Percentiles rank a stretch among this genome's conserved stretches.
Conservation (phyloP, 2,329 filamentous ascomycete genomes). For the Fusarium euwallaceae region DNA sequence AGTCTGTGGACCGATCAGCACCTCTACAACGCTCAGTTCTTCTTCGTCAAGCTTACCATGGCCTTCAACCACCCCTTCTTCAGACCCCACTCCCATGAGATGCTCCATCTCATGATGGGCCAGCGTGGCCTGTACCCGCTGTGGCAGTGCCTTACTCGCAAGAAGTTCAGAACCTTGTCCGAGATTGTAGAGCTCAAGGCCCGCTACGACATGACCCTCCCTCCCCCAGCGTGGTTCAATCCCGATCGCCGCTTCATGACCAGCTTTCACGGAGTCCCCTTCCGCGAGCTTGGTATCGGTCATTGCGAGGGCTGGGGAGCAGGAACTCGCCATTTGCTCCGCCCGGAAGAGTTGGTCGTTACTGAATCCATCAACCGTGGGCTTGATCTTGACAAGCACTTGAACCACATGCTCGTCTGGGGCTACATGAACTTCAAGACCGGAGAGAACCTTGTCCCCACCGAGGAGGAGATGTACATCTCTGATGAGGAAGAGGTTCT, state of each 20-base stretch:
- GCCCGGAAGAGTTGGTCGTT: constrained; percentile 71
- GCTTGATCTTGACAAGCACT: constrained; percentile 65
- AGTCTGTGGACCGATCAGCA: constrained; percentile 70
- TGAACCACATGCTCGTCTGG: constrained; percentile 71
- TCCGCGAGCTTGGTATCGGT: constrained; percentile 64
- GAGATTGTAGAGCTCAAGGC: constrained; percentile 71
- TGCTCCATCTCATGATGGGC: constrained; percentile 71
- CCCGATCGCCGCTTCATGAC: constrained; percentile 18
- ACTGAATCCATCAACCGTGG: constrained; percentile 66
- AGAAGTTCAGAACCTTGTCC: constrained; percentile 60
- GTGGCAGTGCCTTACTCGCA: constrained; percentile 70
- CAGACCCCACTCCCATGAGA: constrained; percentile 62
- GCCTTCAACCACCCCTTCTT: constrained; percentile 74
- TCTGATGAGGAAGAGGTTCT: constrained; percentile 59
- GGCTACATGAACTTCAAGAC: constrained; percentile 70
- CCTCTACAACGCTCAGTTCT: constrained; percentile 71
- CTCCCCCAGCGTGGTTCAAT: constrained; percentile 45
- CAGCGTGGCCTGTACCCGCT: constrained; percentile 69
- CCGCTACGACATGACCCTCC: constrained; percentile 66
- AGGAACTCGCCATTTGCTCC: constrained; percentile 60
- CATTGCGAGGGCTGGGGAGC: constrained; percentile 70
- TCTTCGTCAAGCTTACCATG: constrained; percentile 81
- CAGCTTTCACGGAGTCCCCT: constrained; percentile 64
- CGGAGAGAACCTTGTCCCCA: constrained; percentile 64
- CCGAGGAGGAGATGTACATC: constrained; percentile 65